These are phyloP conservation scores for Phaffia tasmanica DNA, from an alignment of 768 basidiomycete genomes.

Conservation along the genomic window DNA sequence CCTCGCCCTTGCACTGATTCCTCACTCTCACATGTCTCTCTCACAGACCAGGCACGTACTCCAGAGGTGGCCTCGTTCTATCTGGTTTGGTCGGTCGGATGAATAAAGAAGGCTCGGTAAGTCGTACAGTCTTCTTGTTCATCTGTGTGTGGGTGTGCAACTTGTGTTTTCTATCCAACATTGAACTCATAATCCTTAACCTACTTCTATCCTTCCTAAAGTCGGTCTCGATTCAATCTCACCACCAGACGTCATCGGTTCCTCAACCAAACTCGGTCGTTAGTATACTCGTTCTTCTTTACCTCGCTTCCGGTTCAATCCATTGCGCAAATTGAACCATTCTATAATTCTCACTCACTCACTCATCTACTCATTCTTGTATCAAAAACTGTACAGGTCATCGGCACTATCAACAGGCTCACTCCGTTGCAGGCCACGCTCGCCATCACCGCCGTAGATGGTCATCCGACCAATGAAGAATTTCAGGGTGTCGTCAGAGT, in stretches of 20 bases:
- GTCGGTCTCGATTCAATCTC: constrained; percentile 8
- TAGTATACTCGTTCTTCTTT: not conserved
- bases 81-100: constrained; percentile 15
- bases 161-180: not conserved
- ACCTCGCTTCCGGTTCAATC: too few relatives aligned
- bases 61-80: not conserved
- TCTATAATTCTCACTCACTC: not conserved
- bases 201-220: not conserved
- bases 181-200: not conserved
- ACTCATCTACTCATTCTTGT: not conserved
- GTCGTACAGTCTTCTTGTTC: not conserved
- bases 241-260: constrained; percentile 8
- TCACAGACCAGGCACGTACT: constrained; percentile 17
- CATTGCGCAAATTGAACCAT: too few relatives aligned
- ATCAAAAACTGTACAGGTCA: constrained; percentile 38
- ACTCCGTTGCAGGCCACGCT: constrained; percentile 73
- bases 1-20: not conserved
- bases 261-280: constrained; percentile 24
- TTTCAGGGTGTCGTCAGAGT: constrained; percentile 77
- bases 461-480: constrained; percentile 70
- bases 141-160: too few relatives aligned
- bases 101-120: constrained; percentile 20
- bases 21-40: not conserved
- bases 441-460: constrained; percentile 77
- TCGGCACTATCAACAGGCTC: constrained; percentile 70